Percentiles rank a stretch among this genome's conserved stretches.
phyloP scores from a whole-genome alignment of 2,329 filamentous ascomycete genomes.

The Elsinoe fawcettii region DNA sequence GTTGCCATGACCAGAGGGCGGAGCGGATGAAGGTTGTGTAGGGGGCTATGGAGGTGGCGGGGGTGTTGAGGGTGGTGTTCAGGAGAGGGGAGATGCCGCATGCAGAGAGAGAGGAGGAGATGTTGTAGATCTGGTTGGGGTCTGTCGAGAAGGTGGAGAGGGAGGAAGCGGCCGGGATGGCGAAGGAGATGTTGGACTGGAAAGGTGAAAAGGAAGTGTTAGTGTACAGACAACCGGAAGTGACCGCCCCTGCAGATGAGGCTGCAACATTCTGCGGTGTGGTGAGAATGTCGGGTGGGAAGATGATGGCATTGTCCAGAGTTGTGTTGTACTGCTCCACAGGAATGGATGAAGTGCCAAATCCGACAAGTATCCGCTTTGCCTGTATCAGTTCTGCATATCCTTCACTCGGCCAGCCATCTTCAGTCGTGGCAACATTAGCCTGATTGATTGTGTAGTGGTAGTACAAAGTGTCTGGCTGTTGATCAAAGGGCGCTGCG shows the following conservation, averaged over 20 bases:
- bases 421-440: conserved; percentile 39
- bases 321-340: conserved; percentile 49
- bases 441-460: conserved; percentile 31
- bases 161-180: conserved; percentile 25
- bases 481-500: conserved; percentile 32
- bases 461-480: conserved; percentile 48
- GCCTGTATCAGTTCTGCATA: conserved; percentile 48
- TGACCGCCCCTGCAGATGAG: conserved; percentile 35
- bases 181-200: conserved; percentile 47
- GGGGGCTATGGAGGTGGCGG: conserved; percentile 38
- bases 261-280: conserved; percentile 30
- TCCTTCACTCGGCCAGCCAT: conserved; percentile 58
- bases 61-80: conserved; percentile 50
- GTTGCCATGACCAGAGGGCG: conserved; percentile 54
- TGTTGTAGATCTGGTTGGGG: conserved; percentile 23
- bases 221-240: conserved; percentile 48
- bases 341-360: conserved; percentile 51
- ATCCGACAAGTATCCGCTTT: conserved; percentile 49
- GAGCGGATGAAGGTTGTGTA: conserved; percentile 47
- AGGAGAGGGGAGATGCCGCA: conserved; percentile 56
- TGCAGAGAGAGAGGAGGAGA: conserved; percentile 37
- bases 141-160: conserved; percentile 16
- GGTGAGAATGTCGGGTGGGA: conserved; percentile 40
- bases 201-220: conserved; percentile 34
- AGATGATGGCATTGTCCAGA: conserved; percentile 46